Evolutionary conservation across 371 early-diverging fungal genomes (phyloP).

Genomic region (Phascolomyces articulosus): DNA sequence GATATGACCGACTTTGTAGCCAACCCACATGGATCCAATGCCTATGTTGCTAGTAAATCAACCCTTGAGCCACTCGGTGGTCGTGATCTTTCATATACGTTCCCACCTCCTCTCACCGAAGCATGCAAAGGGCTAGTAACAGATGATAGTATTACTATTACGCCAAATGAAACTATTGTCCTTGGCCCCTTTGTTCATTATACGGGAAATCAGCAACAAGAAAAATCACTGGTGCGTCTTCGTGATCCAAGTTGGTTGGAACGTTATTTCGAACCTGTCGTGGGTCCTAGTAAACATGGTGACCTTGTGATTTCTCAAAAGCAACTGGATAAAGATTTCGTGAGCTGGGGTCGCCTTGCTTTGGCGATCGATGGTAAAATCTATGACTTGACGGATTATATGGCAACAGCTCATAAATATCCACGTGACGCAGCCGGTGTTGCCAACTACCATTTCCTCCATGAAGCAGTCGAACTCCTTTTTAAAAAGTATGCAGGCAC

Average conservation of each 20-base stretch:
- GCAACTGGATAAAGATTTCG: slow-evolving; percentile 25
- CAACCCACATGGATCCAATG: slow-evolving; percentile 55
- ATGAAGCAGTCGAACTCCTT: slow-evolving; percentile 35
- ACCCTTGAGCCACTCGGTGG: slow-evolving; percentile 57
- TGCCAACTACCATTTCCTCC: slow-evolving; percentile 41
- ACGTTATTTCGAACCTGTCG: slow-evolving; percentile 32
- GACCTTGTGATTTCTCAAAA: slow-evolving; percentile 28
- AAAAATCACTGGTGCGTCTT: slow-evolving; percentile 27
- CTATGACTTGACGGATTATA: slow-evolving; percentile 60
- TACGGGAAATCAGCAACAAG: slow-evolving; percentile 27
- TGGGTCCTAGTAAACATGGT: slow-evolving; percentile 32
- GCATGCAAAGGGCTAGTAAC: slow-evolving; percentile 58
- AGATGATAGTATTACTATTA: slow-evolving; percentile 35
- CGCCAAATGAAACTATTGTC: slow-evolving; percentile 43
- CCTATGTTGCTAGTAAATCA: slow-evolving; percentile 46
- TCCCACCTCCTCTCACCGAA: slow-evolving; percentile 55
- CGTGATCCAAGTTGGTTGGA: slow-evolving; percentile 42
- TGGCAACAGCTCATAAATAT: slow-evolving; percentile 40
- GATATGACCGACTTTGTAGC: slow-evolving; percentile 72
- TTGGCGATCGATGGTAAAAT: slow-evolving; percentile 62
- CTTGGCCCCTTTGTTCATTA: slow-evolving; percentile 38
- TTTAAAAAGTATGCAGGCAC: slow-evolving; percentile 43
- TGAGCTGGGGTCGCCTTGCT: slow-evolving; percentile 42
- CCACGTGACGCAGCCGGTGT: slow-evolving; percentile 24
- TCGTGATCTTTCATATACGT: slow-evolving; percentile 59